phyloP scores from a whole-genome alignment of 2,329 filamentous ascomycete species.

The Colletotrichum sp. region DNA sequence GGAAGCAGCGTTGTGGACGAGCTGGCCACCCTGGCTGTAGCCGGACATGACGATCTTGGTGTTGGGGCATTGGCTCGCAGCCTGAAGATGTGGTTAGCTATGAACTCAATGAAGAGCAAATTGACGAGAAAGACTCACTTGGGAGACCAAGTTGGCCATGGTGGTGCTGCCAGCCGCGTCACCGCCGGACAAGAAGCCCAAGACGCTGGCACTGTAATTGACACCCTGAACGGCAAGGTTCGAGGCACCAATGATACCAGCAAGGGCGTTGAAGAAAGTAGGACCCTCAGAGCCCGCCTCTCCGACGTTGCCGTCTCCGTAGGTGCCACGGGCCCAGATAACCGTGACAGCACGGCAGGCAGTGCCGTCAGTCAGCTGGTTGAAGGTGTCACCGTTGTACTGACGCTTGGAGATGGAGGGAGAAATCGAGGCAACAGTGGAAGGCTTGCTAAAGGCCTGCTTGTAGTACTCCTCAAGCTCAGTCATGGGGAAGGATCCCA shows the following conservation, averaged over 20 bases:
- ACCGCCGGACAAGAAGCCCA: conserved; percentile 50
- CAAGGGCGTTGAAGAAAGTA: conserved; percentile 52
- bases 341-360: conserved; percentile 52
- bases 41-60: conserved; percentile 53
- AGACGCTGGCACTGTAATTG: conserved; percentile 49
- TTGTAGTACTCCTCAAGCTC: conserved; percentile 22
- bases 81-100: conserved; percentile 25
- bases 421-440: background rate
- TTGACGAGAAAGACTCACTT: background rate
- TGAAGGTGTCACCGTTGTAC: conserved; percentile 18
- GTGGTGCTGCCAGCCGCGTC: conserved; percentile 44
- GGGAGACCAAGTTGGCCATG: conserved; percentile 34
- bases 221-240: conserved; percentile 59
- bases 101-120: background rate
- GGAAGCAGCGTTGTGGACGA: conserved; percentile 49
- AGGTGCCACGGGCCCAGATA: conserved; percentile 61
- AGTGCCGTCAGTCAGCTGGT: conserved; percentile 23
- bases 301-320: conserved; percentile 57
- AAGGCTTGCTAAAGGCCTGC: background rate
- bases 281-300: conserved; percentile 46
- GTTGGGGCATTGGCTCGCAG: conserved; percentile 45
- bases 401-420: conserved; percentile 9
- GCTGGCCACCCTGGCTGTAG: conserved; percentile 46
- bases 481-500: conserved; percentile 6
- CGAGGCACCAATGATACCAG: conserved; percentile 40